Conservation (phyloP, 2,329 filamentous ascomycete species). For the Aureobasidium sp. region DNA sequence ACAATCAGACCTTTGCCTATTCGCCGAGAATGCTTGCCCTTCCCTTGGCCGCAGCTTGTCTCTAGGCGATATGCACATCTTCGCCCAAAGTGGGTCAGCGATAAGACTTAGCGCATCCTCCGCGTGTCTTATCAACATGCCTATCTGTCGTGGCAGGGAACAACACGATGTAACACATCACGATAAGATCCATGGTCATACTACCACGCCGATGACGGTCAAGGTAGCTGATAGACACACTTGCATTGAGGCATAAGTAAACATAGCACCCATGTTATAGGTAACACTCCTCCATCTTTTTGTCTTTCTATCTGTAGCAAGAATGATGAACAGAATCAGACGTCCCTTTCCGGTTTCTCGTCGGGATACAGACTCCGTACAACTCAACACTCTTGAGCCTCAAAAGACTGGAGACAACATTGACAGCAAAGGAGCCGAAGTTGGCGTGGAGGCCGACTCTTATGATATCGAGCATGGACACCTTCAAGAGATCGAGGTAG, state of each 20-base stretch:
- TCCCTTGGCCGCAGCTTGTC: conserved; percentile 1
- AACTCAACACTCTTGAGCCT: conserved; percentile 19
- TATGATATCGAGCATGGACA: conserved; percentile 19
- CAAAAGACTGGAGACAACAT: conserved; percentile 15
- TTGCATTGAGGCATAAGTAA: neutral
- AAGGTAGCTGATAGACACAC: neutral
- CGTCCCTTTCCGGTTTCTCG: conserved; percentile 19
- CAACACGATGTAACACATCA: neutral
- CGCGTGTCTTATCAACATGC: neutral
- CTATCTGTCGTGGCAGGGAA: neutral
- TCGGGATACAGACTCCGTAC: conserved; percentile 20
- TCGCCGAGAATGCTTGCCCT: neutral
- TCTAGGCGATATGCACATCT: neutral
- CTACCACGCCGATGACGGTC: neutral
- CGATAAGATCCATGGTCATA: neutral
- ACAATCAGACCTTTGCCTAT: neutral
- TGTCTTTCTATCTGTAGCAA: neutral
- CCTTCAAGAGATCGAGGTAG: conserved; percentile 26
- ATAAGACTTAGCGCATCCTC: conserved; percentile 9
- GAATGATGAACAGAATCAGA: conserved; percentile 20
- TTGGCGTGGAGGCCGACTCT: conserved; percentile 13
- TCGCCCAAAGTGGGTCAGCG: neutral
- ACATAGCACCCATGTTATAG: neutral
- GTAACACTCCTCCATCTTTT: neutral
- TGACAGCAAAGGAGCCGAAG: conserved; percentile 11